Base-by-base conservation (phyloP, 2,329 filamentous ascomycete species). In the Atkinsonella texensis region DNA sequence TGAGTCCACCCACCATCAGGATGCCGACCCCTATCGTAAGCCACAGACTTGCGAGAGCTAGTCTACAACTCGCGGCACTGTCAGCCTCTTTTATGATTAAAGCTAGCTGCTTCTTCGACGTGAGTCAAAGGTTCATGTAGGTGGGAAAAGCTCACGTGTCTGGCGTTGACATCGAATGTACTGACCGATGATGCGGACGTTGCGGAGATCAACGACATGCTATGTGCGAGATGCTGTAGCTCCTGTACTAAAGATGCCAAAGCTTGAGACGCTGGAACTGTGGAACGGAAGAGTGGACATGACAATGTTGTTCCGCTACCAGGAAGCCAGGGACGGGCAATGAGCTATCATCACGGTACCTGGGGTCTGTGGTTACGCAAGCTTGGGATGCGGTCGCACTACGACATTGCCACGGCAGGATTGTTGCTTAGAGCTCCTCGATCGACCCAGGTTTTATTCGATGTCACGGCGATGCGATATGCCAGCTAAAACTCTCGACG, bases 231-330 rank as follows among this genome's bases (percentile, higher is more conserved):
- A 52, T 35, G 62, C 63, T 23, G 62, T 57, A 41, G 53, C 52
- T n/a, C 57, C 60, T 40, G 49, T 58, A 12, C 28, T 56, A 17
- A 56, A 57, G 51, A 68, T 68, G 59, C 59, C 62, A 13, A 62
- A 48, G 40, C 59, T 65, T 48, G 49, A 60, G 31, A 63, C 52
- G 13, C 59, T 68, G 59, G 62, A 66, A 45, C 51, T 66, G 18
- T 68, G 65, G 65, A 65, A 64, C 51, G 62, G 62, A 7, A 59
- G 55, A 53, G n/a, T 43, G 38, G 58, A 51, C 17, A 7, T 60
- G 18, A 61, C 60, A 48, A 55, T 61, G 52, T 52, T 59, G 15
- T 63, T 62, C 51, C 55, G 53, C 15, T 62, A 58, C 52, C 50
- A 62, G 51, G 54, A 40, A 41, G 50, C 53, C 53, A 50, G 50